Conservation (phyloP, 768 basidiomycete species). For the Phaffia australis region DNA sequence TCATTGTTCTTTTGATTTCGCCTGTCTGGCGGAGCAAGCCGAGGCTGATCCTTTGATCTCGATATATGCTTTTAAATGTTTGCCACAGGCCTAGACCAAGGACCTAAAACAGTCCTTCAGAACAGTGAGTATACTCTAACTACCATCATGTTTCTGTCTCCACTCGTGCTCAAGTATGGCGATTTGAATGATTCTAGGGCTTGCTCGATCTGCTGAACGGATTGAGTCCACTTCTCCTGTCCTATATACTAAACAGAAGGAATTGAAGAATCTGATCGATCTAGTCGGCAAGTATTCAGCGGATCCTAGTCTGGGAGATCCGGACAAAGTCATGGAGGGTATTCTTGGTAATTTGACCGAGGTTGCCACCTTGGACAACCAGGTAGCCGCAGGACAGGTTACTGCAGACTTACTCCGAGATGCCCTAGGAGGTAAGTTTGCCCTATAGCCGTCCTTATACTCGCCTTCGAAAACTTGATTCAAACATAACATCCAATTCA, state of each 20-base stretch:
- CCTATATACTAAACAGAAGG: constrained; percentile 6
- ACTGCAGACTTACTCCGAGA: constrained; percentile 53
- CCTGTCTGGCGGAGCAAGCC: too few species aligned
- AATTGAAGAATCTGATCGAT: neutral
- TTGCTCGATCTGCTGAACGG: constrained; percentile 11
- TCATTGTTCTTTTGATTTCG: too few species aligned
- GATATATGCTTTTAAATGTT: too few species aligned
- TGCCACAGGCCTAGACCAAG: constrained; percentile 53
- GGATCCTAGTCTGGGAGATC: constrained; percentile 9
- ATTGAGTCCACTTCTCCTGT: constrained; percentile 9
- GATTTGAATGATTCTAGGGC: neutral
- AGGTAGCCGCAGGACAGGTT: constrained; percentile 50
- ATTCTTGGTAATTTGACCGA: constrained; percentile 17
- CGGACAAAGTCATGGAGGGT: constrained; percentile 18
- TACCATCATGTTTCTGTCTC: neutral
- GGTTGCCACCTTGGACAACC: constrained; percentile 45
- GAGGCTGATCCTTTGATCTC: too few species aligned
- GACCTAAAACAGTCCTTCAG: constrained; percentile 67
- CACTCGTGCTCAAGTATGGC: neutral
- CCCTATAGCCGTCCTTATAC: neutral
- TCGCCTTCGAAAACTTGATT: too few species aligned
- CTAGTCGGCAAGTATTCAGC: constrained; percentile 9
- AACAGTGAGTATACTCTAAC: constrained; percentile 42
- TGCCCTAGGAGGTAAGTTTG: constrained; percentile 53
- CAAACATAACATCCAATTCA: too few species aligned